Evolutionary conservation across 352 stramenopile genomes (phyloP).

Genomic region (Globisporangium spinosum): DNA sequence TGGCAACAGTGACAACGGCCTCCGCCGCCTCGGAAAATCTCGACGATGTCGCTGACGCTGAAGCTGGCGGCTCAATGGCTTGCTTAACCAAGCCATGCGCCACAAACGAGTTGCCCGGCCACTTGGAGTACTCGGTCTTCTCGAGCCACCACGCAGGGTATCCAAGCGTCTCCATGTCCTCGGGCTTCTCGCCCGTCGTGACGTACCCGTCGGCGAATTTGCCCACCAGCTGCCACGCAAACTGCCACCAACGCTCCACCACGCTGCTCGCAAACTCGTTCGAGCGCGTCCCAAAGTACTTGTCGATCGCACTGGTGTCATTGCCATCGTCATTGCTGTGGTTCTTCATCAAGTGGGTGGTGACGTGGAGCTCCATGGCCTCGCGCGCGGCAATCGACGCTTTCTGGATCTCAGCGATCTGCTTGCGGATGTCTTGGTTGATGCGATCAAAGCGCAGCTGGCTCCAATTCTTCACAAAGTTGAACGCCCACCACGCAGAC

Average conservation of each 20-base stretch:
- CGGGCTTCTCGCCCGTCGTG: conserved; percentile 39
- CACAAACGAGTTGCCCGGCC: conserved; percentile 40
- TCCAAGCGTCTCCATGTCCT: conserved; percentile 39
- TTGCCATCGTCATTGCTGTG: background rate
- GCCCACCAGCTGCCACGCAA: conserved; percentile 45
- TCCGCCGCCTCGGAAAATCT: background rate
- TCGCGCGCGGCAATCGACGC: conserved; percentile 29
- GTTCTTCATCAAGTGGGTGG: conserved; percentile 13
- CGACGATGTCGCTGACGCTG: conserved; percentile 3
- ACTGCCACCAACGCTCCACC: conserved; percentile 47
- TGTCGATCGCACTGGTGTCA: conserved; percentile 15
- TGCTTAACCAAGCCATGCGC: conserved; percentile 23
- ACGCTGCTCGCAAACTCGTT: conserved; percentile 44
- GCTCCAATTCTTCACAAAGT: conserved; percentile 77
- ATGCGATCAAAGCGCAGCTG: conserved; percentile 59
- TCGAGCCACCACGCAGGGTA: conserved; percentile 51
- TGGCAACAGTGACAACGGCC: background rate
- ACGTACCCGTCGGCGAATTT: conserved; percentile 61
- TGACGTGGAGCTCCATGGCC: conserved; percentile 27
- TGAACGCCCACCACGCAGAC: conserved; percentile 69
- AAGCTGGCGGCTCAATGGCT: conserved; percentile 5
- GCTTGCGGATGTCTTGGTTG: conserved; percentile 34
- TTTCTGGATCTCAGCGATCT: conserved; percentile 29
- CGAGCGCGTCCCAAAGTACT: conserved; percentile 26
- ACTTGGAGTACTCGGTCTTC: conserved; percentile 36